Conservation (phyloP, 805 yeast genomes). For the Hanseniaspora nectarophila region DNA sequence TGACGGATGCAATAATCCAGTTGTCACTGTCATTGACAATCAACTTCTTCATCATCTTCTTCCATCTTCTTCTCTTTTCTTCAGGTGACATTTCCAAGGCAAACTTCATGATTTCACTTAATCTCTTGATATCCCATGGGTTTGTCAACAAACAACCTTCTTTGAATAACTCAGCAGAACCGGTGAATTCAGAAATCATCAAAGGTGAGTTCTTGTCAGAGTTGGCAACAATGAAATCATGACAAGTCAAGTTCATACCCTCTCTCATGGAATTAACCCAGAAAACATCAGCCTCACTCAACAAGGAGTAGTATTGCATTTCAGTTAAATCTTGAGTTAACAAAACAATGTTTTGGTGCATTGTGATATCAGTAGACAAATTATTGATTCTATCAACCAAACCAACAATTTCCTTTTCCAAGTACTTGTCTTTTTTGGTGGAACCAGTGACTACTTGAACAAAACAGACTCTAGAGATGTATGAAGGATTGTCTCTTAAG, state of each 20-base stretch:
- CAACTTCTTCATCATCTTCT: slow-evolving; percentile 45
- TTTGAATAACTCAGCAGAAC: slow-evolving; percentile 69
- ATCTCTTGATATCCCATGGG: slow-evolving; percentile 74
- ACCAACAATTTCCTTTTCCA: slow-evolving; percentile 60
- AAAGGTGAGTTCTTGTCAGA: slow-evolving; percentile 63
- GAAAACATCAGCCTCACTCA: slow-evolving; percentile 76
- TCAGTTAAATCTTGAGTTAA: slow-evolving; percentile 81
- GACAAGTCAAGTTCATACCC: slow-evolving; percentile 94
- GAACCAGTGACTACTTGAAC: slow-evolving; percentile 49
- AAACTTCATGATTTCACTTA: slow-evolving; percentile 48
- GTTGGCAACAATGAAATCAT: slow-evolving; percentile 77
- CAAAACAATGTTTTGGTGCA: slow-evolving; percentile 69
- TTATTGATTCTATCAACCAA: slow-evolving; percentile 82
- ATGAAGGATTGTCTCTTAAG: slow-evolving; percentile 58
- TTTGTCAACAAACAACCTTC: slow-evolving; percentile 67
- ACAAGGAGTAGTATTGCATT: slow-evolving; percentile 76
- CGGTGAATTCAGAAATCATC: slow-evolving; percentile 84
- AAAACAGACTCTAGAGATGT: slow-evolving; percentile 55
- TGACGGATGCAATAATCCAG: slow-evolving; percentile 57
- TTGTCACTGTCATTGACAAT: slow-evolving; percentile 53
- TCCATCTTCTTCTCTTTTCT: slow-evolving; percentile 57
- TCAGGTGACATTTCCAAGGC: slow-evolving; percentile 54
- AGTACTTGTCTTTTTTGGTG: slow-evolving; percentile 47
- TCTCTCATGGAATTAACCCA: slow-evolving; percentile 87
- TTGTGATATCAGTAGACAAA: slow-evolving; percentile 47